Percentiles rank a stretch among this genome's conserved stretches.
Conservation (phyloP, 768 basidiomycete genomes). For the Naematelia encephala region DNA sequence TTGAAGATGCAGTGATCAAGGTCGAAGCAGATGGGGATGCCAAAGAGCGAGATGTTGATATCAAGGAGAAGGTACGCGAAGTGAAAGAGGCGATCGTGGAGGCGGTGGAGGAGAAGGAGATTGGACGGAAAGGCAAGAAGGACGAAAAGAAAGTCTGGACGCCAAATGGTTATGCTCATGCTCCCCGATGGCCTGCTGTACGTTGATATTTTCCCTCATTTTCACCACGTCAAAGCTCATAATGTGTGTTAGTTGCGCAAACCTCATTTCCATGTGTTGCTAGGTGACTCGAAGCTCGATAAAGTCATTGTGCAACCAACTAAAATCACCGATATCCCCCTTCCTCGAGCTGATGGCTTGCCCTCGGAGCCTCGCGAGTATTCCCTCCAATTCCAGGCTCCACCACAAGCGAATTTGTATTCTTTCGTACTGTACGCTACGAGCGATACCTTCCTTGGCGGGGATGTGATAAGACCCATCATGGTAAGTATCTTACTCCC, state of each 20-base stretch:
- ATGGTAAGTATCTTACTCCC: conserved; percentile 57
- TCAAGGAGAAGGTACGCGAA: conserved; percentile 59
- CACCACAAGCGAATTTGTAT: conserved; percentile 74
- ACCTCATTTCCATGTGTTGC: conserved; percentile 86
- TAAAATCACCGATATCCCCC: conserved; percentile 75
- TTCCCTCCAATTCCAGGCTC: conserved; percentile 93
- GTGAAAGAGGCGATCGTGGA: conserved; percentile 66
- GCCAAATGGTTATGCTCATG: conserved; percentile 70
- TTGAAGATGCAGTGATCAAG: conserved; percentile 52
- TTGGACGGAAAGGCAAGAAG: conserved; percentile 54
- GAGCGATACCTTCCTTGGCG: conserved; percentile 85
- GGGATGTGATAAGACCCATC: conserved; percentile 68
- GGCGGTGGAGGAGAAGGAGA: conserved; percentile 12
- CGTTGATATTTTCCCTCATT: conserved; percentile 60
- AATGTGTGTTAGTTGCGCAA: conserved; percentile 64
- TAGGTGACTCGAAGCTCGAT: conserved; percentile 81
- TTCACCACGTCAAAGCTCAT: conserved; percentile 32
- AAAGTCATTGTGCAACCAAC: conserved; percentile 82
- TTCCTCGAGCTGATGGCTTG: conserved; percentile 19
- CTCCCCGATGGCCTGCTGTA: conserved; percentile 87
- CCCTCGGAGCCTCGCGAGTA: conserved; percentile 53
- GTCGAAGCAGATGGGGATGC: conserved; percentile 36
- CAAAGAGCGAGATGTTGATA: conserved; percentile 27
- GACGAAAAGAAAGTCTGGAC: conserved; percentile 59
- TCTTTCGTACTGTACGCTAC: conserved; percentile 83